Evolutionary conservation across 768 basidiomycete genomes (phyloP).

Genomic region (Lactarius hengduanensis): DNA sequence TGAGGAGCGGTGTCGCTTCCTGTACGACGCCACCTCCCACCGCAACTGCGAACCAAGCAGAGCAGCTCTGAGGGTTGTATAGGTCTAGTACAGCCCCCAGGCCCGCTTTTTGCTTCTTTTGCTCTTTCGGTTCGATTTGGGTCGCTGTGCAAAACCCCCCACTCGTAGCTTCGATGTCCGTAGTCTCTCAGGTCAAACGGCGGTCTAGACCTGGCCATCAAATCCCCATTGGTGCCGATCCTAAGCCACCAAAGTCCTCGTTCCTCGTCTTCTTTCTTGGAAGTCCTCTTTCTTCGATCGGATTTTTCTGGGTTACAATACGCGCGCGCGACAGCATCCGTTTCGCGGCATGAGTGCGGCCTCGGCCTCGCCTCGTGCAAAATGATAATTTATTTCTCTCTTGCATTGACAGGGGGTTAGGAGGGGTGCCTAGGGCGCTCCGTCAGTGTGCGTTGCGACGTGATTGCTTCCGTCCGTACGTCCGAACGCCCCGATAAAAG

Average conservation of each 20-base stretch:
- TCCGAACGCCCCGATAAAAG: no score
- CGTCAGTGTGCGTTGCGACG: background rate
- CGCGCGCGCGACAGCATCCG: background rate
- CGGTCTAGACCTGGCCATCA: background rate
- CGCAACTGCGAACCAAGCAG: background rate
- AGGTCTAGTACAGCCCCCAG: background rate
- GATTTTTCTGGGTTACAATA: constrained; percentile 3
- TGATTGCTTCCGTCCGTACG: background rate
- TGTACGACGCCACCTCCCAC: background rate
- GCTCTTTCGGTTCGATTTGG: background rate
- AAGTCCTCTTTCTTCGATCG: constrained; percentile 9
- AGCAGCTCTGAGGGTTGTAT: background rate
- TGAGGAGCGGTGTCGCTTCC: background rate
- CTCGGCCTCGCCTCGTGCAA: background rate
- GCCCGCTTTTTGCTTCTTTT: background rate
- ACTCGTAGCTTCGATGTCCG: background rate
- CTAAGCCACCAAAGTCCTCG: background rate
- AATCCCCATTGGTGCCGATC: background rate
- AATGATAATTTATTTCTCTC: background rate
- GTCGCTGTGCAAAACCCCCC: no score
- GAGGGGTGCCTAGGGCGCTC: constrained; percentile 15
- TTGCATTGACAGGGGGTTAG: background rate
- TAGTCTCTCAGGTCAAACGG: background rate
- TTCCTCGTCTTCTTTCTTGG: background rate
- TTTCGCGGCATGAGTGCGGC: constrained; percentile 7